These are phyloP conservation scores for Candida golubevii DNA, from an alignment of 805 yeast genomes.

Conservation along the genomic window DNA sequence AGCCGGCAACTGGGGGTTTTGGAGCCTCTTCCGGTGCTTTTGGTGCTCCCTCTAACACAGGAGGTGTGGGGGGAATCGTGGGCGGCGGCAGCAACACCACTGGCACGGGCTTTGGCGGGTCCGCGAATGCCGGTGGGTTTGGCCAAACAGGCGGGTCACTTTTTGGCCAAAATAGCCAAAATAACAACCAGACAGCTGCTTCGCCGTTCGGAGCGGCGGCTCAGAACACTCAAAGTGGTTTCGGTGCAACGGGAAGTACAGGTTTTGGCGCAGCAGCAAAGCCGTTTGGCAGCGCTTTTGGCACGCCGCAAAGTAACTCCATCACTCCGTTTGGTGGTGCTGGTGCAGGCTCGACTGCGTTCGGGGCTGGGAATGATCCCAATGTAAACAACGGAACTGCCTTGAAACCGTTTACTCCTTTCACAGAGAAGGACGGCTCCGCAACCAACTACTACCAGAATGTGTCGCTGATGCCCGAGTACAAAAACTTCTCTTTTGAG, in stretches of 20 bases:
- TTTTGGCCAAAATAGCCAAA: conserved; percentile 25
- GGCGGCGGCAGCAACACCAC: conserved; percentile 10
- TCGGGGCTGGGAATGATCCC: conserved; percentile 21
- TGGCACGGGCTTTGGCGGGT: conserved; percentile 11
- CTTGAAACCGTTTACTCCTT: conserved; percentile 62
- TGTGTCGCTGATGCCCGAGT: conserved; percentile 88
- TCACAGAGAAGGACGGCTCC: conserved; percentile 65
- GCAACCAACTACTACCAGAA: conserved; percentile 61
- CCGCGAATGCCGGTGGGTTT: conserved; percentile 5
- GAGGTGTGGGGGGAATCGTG: conserved; percentile 30
- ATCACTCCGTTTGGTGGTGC: conserved; percentile 19
- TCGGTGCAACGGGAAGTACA: conserved; percentile 14
- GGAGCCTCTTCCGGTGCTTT: conserved; percentile 17
- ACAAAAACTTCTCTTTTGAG: conserved; percentile 73
- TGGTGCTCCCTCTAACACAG: conserved; percentile 4
- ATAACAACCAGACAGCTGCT: conserved; percentile 1
- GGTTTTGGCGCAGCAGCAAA: conserved; percentile 16
- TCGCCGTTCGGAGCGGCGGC: conserved; percentile 20
- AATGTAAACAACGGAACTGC: conserved; percentile 62
- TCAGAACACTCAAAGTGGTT: conserved; percentile 15
- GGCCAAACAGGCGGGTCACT: conserved; percentile 26
- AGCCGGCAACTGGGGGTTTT: conserved; percentile 38
- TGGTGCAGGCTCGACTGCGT: conserved; percentile 20
- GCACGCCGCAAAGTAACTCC: conserved; percentile 18
- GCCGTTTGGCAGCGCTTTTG: conserved; percentile 20